Evolutionary conservation across 495 filamentous ascomycete genomes (phyloP).

Genomic region (Podospora didyma): DNA sequence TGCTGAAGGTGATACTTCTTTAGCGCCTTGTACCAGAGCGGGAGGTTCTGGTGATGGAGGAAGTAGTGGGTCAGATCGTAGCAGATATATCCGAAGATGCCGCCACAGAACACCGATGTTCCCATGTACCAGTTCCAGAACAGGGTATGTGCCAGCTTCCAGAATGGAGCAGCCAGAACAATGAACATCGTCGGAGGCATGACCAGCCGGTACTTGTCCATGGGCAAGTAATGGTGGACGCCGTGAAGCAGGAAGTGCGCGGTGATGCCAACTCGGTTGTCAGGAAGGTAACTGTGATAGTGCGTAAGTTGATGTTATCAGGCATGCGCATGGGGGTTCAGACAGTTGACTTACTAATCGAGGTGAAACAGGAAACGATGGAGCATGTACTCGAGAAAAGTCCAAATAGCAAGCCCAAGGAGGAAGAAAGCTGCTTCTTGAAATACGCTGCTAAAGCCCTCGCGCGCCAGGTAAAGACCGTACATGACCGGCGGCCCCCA

Average conservation of each 20-base stretch:
- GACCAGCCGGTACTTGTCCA: constrained; percentile 95
- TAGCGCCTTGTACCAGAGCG: constrained; percentile 77
- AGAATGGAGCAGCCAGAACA: constrained; percentile 82
- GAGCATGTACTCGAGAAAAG: constrained; percentile 82
- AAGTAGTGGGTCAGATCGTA: constrained; percentile 99
- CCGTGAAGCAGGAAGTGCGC: constrained; percentile 93
- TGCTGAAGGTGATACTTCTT: constrained; percentile 98
- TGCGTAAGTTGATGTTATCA: constrained; percentile 14
- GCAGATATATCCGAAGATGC: constrained; percentile 90
- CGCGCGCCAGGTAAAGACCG: constrained; percentile 62
- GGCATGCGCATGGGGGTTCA: neutral
- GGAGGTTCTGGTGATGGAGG: constrained; percentile 94
- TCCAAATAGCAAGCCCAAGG: constrained; percentile 74
- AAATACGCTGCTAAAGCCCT: constrained; percentile 43
- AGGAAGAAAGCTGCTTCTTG: constrained; percentile 54
- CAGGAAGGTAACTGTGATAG: constrained; percentile 70
- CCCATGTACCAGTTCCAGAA: constrained; percentile 82
- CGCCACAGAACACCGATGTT: constrained; percentile 75
- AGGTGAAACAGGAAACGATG: constrained; percentile 94
- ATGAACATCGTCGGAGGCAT: constrained; percentile 94
- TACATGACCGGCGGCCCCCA: constrained; percentile 85
- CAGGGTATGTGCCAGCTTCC: constrained; percentile 88
- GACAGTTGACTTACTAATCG: constrained; percentile 68
- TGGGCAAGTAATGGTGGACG: constrained; percentile 96
- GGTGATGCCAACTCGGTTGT: constrained; percentile 86